Evolutionary conservation across 148 eudicot genomes (phyloP).

Genomic region (Cornus florida): DNA sequence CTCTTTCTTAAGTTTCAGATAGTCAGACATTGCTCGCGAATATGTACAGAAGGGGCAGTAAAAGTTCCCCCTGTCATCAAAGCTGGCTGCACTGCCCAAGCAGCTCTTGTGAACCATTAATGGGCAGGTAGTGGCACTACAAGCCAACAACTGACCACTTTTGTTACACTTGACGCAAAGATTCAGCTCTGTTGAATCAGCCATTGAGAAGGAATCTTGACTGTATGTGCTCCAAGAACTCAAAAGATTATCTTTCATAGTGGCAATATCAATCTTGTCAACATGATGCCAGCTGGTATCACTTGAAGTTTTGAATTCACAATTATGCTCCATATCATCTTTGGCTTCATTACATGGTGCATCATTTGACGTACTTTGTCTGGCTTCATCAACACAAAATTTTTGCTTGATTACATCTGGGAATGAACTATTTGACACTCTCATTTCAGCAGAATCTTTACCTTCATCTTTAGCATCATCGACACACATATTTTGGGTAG

Average conservation of each 20-base stretch:
- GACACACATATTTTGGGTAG: neutral
- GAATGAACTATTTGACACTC: conserved; percentile 9
- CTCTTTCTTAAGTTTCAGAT: conserved; percentile 44
- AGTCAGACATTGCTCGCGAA: conserved; percentile 59
- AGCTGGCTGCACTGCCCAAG: conserved; percentile 42
- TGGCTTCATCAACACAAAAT: conserved; percentile 14
- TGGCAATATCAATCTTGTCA: conserved; percentile 32
- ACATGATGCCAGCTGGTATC: conserved; percentile 28
- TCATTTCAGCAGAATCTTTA: conserved; percentile 15
- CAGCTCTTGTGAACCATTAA: conserved; percentile 69
- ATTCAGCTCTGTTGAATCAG: conserved; percentile 36
- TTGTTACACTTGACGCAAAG: conserved; percentile 68
- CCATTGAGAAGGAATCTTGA: conserved; percentile 41
- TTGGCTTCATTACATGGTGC: conserved; percentile 2
- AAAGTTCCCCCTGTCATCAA: conserved; percentile 58
- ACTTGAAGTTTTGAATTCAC: conserved; percentile 17
- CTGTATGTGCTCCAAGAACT: conserved; percentile 39
- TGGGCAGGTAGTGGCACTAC: conserved; percentile 55
- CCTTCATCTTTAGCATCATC: conserved; percentile 12
- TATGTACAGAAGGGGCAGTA: conserved; percentile 84
- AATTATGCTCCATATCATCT: conserved; percentile 7
- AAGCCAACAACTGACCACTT: conserved; percentile 62
- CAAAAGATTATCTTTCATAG: conserved; percentile 37
- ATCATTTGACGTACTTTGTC: conserved; percentile 14
- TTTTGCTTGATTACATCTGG: neutral